A percentile compares a stretch with the other conserved stretches of the same genome.
Conservation (phyloP, 1,139 yeast genomes). For the Yamadazyma dendronema region DNA sequence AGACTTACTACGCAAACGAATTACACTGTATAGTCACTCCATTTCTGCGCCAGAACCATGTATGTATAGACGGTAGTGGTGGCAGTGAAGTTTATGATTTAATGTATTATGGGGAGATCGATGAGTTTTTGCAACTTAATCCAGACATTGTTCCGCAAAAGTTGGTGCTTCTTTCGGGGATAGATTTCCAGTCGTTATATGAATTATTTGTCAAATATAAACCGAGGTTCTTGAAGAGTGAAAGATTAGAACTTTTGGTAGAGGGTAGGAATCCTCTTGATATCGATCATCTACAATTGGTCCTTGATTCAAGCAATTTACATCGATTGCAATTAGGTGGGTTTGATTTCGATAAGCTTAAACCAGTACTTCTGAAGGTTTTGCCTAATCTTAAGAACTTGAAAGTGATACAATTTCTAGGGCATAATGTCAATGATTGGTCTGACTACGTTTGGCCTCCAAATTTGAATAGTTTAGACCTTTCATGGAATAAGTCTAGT, state of each 20-base stretch:
- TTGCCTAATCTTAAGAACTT: constrained; percentile 17
- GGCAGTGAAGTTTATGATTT: constrained; percentile 24
- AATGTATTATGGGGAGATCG: constrained; percentile 28
- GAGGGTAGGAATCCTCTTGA: constrained; percentile 15
- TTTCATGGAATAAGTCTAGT: constrained; percentile 32
- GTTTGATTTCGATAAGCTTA: constrained; percentile 18
- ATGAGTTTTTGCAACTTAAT: constrained; percentile 27
- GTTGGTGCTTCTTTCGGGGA: constrained; percentile 29
- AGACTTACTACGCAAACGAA: constrained; percentile 28
- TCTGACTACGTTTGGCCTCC: constrained; percentile 22
- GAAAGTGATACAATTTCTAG: constrained; percentile 29
- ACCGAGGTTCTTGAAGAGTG: constrained; percentile 16
- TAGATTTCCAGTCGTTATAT: constrained; percentile 30
- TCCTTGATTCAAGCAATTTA: constrained; percentile 27
- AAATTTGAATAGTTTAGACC: constrained; percentile 27
- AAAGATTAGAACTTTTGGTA: constrained; percentile 24
- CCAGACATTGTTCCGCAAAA: constrained; percentile 28
- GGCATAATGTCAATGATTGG: constrained; percentile 34
- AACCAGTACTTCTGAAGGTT: constrained; percentile 9
- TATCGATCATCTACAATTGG: constrained; percentile 20
- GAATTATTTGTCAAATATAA: constrained; percentile 22
- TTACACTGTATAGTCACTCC: constrained; percentile 36
- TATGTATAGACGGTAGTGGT: constrained; percentile 17
- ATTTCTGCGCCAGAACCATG: constrained; percentile 25
- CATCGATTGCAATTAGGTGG: constrained; percentile 30